Evolutionary conservation across 805 yeast species (phyloP), one percentile per base, ranked within the genome.

Genomic region (Metschnikowia cubensis): DNA sequence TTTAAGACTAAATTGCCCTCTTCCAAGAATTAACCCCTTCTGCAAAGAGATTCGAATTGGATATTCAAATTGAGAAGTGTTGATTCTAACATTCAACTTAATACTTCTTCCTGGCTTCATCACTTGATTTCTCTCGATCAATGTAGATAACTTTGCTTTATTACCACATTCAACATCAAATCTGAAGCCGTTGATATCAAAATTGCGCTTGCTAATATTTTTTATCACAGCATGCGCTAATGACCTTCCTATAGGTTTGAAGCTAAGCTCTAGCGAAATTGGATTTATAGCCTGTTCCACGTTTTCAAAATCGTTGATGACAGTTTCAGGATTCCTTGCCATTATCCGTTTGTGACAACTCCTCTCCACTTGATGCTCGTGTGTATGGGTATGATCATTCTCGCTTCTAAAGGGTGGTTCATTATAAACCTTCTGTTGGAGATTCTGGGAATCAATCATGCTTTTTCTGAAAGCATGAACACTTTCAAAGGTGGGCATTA

Each of bases 41-140:
- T 57, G 71, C 56, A 6, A 58, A 50, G 29, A 2, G 4, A 72
- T 53, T 44, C 58, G 59, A 56, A 70, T 68, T 6, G 75, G 75
- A 47, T 58, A 63, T 50, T 67, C 66, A 47, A 65, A 58, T 48
- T 70, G 71, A 20, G 67, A 63, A 48, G 59, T 59, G 40, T 58
- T 60, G 37, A 71, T 53, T 3, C 61, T 54, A 44, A 73, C 60
- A 45, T 71, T 71, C 54, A 72, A 71, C 43, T 66, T 71, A 8
- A 65, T 58, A 6, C 57, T 51, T 48, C 65, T 64, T 2, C 61
- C 62, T 6, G 75, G 67, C 10, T 59, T 51, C 38, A 73, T 65
- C 4, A 70, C 73, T 35, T 63, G 65, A 15, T 56, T 62, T 48
- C 64, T 67, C 48, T 65, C 67, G 29, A 70, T 59, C n/a, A 59